phyloP scores from a whole-genome alignment of 257 asterid genomes.

The Lycium ferocissimum region DNA sequence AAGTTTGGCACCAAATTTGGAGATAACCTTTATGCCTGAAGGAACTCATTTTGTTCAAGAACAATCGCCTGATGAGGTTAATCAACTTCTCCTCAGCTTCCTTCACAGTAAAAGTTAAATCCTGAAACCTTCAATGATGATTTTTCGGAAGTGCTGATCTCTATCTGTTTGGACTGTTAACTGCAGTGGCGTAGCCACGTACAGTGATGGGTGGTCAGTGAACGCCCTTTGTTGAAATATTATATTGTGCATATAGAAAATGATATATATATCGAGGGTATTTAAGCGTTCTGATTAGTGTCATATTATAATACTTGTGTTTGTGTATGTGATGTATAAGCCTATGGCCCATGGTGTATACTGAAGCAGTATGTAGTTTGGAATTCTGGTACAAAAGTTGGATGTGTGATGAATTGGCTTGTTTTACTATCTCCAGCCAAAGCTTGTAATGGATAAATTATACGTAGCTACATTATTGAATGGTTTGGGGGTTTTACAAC shows the following conservation, averaged over 20 bases:
- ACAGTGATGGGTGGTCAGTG: no score
- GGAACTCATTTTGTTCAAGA: conserved; percentile 80
- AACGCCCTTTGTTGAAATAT: no score
- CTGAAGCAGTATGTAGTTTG: not conserved
- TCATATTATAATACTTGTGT: no score
- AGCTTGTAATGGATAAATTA: not conserved
- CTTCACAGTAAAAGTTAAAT: conserved; percentile 42
- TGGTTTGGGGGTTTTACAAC: no score
- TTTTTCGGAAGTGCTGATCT: not conserved
- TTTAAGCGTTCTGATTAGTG: not conserved
- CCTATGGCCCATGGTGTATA: not conserved
- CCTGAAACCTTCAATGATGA: not conserved
- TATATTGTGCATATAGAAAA: no score
- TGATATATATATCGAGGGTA: no score
- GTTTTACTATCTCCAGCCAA: not conserved
- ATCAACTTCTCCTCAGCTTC: conserved; percentile 52
- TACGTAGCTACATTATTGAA: no score
- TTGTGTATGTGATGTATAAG: not conserved
- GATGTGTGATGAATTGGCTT: not conserved
- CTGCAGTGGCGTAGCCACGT: not conserved
- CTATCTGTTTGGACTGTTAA: not conserved
- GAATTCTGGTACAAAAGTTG: not conserved
- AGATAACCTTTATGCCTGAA: conserved; percentile 52
- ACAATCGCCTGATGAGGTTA: conserved; percentile 64
- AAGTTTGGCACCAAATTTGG: conserved; percentile 46